These are phyloP conservation scores for Salix suchowensis DNA, from an alignment of 345 rosid species.

Conservation along the genomic window DNA sequence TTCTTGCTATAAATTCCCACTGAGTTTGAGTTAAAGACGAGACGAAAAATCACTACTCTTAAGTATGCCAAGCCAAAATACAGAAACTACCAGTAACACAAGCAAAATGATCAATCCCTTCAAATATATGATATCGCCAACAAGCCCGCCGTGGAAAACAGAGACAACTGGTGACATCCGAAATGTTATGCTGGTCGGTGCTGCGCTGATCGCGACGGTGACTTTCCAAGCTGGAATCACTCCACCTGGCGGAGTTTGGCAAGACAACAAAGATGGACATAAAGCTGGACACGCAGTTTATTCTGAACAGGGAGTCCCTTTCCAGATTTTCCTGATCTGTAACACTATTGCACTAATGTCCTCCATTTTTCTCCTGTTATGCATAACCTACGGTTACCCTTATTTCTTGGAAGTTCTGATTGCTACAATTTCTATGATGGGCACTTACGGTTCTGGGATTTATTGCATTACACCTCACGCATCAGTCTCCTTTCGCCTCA, in stretches of 20 bases:
- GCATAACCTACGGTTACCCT: neutral
- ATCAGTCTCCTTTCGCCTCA: slow-evolving; percentile 4
- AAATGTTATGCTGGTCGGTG: slow-evolving; percentile 23
- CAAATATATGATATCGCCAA: no score
- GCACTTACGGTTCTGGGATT: slow-evolving; percentile 17
- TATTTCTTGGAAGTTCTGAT: slow-evolving; percentile 9
- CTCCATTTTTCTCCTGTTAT: no score
- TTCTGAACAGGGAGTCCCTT: neutral
- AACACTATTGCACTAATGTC: no score
- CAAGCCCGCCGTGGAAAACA: neutral
- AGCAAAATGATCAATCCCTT: no score
- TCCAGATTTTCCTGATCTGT: neutral
- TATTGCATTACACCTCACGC: slow-evolving; percentile 13
- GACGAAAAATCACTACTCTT: no score
- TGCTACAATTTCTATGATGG: slow-evolving; percentile 11
- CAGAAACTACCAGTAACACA: no score
- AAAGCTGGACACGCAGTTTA: slow-evolving; percentile 15
- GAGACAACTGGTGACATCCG: slow-evolving; percentile 8
- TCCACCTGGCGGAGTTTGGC: slow-evolving; percentile 40
- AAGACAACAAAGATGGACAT: no score
- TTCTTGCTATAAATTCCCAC: no score
- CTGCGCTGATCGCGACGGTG: slow-evolving; percentile 27
- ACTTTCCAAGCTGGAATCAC: slow-evolving; percentile 38
- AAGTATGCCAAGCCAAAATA: no score
- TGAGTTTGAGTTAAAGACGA: no score